Conservation (phyloP, 2,329 filamentous ascomycete genomes). For the Sclerotinia spermophila region DNA sequence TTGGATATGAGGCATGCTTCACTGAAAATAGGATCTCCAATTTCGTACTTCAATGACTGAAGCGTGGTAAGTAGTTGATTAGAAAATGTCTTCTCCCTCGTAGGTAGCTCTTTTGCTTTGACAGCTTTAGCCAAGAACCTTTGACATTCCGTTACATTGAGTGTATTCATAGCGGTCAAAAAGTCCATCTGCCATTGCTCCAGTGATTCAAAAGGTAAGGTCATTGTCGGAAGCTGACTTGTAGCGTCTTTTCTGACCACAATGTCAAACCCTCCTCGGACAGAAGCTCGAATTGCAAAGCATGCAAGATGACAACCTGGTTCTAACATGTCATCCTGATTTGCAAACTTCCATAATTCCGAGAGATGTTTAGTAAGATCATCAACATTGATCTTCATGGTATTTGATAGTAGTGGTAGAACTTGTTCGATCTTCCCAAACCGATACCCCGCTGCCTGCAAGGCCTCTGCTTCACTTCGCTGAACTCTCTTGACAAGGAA, state of each 20-base stretch:
- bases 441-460: constrained; percentile 71
- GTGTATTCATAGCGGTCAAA: constrained; percentile 42
- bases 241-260: constrained; percentile 42
- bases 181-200: constrained; percentile 54
- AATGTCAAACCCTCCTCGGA: constrained; percentile 41
- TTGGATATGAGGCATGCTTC: constrained; percentile 45
- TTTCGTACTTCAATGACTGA: constrained; percentile 40
- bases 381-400: constrained; percentile 66
- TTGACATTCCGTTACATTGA: constrained; percentile 46
- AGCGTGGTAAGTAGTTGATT: constrained; percentile 45
- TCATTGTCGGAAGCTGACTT: constrained; percentile 58
- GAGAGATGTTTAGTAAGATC: constrained; percentile 60
- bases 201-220: constrained; percentile 51
- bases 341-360: constrained; percentile 59
- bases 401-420: constrained; percentile 62
- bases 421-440: constrained; percentile 71
- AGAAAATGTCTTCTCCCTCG: constrained; percentile 45
- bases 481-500: constrained; percentile 68
- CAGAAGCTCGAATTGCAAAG: constrained; percentile 52
- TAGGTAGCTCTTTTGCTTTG: constrained; percentile 39
- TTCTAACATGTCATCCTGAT: constrained; percentile 45
- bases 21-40: constrained; percentile 45
- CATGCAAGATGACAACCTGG: constrained; percentile 56
- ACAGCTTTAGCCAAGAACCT: constrained; percentile 36
- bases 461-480: constrained; percentile 55